Evolutionary conservation across 495 filamentous ascomycete genomes (phyloP).

Genomic region (Patellaria atrata): DNA sequence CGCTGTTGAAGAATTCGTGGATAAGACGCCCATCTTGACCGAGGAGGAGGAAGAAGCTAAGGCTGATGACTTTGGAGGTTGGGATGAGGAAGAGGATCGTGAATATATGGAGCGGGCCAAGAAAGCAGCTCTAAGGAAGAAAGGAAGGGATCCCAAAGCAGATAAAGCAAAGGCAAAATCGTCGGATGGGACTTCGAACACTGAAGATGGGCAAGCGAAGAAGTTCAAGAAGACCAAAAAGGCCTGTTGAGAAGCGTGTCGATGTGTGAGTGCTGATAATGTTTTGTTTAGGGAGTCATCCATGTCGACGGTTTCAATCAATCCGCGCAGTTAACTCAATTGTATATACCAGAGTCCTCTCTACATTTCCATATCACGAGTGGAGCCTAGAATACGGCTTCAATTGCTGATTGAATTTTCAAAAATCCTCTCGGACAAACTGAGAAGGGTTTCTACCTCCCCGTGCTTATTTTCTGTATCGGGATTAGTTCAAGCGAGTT

Average conservation of each 20-base stretch:
- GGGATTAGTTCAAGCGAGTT: too few species aligned
- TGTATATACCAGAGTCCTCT: too few species aligned
- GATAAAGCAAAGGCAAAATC: constrained; percentile 25
- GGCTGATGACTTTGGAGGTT: constrained; percentile 46
- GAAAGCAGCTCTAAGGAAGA: constrained; percentile 43
- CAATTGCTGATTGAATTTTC: too few species aligned
- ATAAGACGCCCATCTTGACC: constrained; percentile 36
- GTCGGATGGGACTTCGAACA: constrained; percentile 5
- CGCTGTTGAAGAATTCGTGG: constrained; percentile 22
- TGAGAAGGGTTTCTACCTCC: too few species aligned
- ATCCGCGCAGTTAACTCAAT: too few species aligned
- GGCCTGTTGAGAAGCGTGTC: constrained; percentile 1
- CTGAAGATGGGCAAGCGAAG: constrained; percentile 1
- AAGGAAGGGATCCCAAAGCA: constrained; percentile 50
- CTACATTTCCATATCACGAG: too few species aligned
- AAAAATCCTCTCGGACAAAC: too few species aligned
- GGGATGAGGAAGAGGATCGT: constrained; percentile 46
- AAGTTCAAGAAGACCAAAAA: not conserved
- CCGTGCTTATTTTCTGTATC: too few species aligned
- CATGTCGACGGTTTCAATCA: too few species aligned
- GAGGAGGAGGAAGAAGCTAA: constrained; percentile 32
- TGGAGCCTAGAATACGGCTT: too few species aligned
- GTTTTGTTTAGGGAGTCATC: too few species aligned
- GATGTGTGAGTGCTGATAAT: too few species aligned
- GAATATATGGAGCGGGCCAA: constrained; percentile 45